Base-by-base conservation (phyloP, 139 green algal genomes). In the Chlamydomonas urium region DNA sequence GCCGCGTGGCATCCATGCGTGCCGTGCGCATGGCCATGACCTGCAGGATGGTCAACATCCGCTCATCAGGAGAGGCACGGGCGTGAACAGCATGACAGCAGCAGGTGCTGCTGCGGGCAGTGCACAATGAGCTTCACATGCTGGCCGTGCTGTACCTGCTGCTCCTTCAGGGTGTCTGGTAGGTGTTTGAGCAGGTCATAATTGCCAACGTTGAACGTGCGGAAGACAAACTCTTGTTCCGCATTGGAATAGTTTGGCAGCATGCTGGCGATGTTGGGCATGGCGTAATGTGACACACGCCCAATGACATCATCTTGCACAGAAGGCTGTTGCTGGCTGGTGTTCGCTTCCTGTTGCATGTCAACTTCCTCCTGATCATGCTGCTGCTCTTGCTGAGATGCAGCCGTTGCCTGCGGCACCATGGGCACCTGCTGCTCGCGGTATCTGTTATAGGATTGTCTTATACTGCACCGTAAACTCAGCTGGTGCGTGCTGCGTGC, bases 181-280 rank as follows among this genome's bases (percentile, higher is more conserved):
- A 88, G 73, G 57, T 79, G 74, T 4, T 75, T 75, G 14, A 86
- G 65, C 66, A 76, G 72, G 75, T 87, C 83, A 53, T 85, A 89
- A 74, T 89, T 89, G 37, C 75, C 78, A 4, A 47, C 76, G 37
- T 77, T 68, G 62, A 89, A 89, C n/a, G 83, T 77, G n/a, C 83
- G 62, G 35, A 58, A 32, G 61, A 89, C 86, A 60, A 81, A 79
- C 32, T 89, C 81, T 65, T 78, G 72, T 38, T 89, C 83, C 4
- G 62, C 66, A 62, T 87, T 89, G 1, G 28, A 32, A 58, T 86
- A 89, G 5, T 24, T 31, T 3, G 83, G 83, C 60, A 89, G 73
- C 28, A 78, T 71, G 63, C 69, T 81, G 32, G 72, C 72, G 14
- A 87, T 82, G 70, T 79, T 84, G n/a, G 83, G 83, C n/a, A 85